phyloP scores from a whole-genome alignment of 331 rosid species.

The Quercus tomentella region DNA sequence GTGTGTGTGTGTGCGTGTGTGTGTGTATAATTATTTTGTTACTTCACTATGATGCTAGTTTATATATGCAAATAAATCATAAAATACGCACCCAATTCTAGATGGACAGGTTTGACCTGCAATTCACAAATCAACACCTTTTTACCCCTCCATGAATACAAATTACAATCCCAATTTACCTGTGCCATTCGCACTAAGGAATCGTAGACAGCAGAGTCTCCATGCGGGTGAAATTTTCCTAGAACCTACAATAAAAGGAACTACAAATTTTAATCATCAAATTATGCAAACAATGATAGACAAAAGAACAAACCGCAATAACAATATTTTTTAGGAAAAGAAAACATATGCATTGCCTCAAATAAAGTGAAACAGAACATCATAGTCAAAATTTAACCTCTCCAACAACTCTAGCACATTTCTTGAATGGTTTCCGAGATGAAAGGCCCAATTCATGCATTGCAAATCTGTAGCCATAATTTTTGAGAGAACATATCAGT shows the following conservation, averaged over 20 bases:
- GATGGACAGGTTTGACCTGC: not conserved
- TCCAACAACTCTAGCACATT: conserved; percentile 99
- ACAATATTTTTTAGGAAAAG: not conserved
- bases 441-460: conserved; percentile 95
- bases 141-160: not conserved
- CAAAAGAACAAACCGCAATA: not conserved
- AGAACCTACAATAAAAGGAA: conserved; percentile 55
- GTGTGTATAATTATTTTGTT: not conserved
- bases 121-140: not conserved
- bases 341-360: not conserved
- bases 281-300: not conserved
- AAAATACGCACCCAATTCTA: not conserved
- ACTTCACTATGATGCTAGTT: not conserved
- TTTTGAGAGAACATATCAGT: not conserved
- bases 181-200: conserved; percentile 98
- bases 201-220: conserved; percentile 91
- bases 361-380: not conserved
- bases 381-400: conserved; percentile 52
- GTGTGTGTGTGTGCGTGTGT: too few relatives aligned
- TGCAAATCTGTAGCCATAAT: conserved; percentile 65
- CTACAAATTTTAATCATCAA: not conserved
- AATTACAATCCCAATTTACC: conserved; percentile 37
- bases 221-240: conserved; percentile 97
- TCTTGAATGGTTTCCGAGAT: conserved; percentile 86
- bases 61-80: not conserved